Conservation (phyloP, 345 rosid genomes). For the Syzygium grande region DNA sequence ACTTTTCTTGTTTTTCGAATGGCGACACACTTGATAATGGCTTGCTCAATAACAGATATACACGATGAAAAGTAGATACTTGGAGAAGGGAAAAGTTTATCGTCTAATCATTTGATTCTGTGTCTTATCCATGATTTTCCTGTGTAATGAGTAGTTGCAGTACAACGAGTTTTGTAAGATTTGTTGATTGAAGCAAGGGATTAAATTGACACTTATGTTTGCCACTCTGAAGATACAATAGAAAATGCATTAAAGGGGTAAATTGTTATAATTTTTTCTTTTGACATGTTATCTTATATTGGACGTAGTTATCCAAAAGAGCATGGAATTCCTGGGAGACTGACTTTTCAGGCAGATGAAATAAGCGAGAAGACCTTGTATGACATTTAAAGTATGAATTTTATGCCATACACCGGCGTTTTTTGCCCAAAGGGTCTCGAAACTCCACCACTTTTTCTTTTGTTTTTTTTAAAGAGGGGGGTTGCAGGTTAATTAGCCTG, state of each 20-base stretch:
- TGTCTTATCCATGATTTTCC: not conserved
- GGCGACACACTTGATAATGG: not conserved
- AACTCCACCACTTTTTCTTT: not conserved
- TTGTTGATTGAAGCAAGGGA: not conserved
- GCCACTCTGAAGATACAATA: not conserved
- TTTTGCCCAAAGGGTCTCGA: not conserved
- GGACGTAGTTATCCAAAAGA: not conserved
- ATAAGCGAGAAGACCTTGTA: not conserved
- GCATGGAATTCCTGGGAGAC: not conserved
- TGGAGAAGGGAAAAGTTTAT: not conserved
- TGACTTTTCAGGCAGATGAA: not conserved
- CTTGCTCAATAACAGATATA: not conserved
- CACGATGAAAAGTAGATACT: not conserved
- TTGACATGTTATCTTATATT: not conserved
- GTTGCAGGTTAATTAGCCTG: no score
- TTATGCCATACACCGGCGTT: not conserved
- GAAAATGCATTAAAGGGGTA: not conserved
- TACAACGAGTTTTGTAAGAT: not conserved
- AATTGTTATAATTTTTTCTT: not conserved
- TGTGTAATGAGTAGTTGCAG: not conserved
- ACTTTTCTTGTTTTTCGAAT: not conserved
- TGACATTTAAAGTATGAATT: not conserved
- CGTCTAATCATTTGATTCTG: not conserved
- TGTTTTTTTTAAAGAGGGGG: accelerated
- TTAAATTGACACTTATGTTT: not conserved